Evolutionary conservation across 2,329 filamentous ascomycete species (phyloP), one percentile per base, ranked within the genome.

Genomic region (Scedosporium apiospermum): DNA sequence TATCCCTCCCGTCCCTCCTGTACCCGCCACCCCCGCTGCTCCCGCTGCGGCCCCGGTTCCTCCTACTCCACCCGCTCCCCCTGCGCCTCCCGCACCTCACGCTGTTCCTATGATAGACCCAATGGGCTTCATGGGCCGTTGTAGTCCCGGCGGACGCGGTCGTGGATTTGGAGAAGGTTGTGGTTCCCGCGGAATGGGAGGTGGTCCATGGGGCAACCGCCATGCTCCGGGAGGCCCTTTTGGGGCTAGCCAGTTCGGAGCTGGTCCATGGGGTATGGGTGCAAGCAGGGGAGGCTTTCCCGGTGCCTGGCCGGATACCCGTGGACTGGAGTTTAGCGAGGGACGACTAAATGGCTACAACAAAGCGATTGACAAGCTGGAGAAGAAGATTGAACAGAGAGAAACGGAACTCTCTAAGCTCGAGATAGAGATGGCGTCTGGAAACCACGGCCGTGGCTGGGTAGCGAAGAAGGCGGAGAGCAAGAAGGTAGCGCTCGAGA

Each of bases 241-340:
- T 7, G 30, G 30, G 9, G 30, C 6, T 34, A 6, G 6, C 7
- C 30, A 9, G 30, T 34, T 34, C 30, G 34, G 34, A 14, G 34
- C 34, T 12, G 34, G 34, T 10, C 57, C 57, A n/a, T 58, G 27
- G 57, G 27, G 57, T 55, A 58, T 23, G 30, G 57, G 2, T 16
- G 58, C 16, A 23, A 44, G 30, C 16, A 53, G 34, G 14, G 21
- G 34, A 23, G n/a, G 14, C 30, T 21, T 41, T 34, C 60, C 74
- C 0, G 74, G 73, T 6, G 70, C 72, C 5, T 76, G 74, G 75
- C 74, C 74, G 6, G 65, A 69, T 21, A 71, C 75, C n/a, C 61
- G 64, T 30, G 66, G 64, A 34, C 65, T 65, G 23, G 65, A 67
- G 34, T 55, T n/a, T 12, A 59, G 55, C 18, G 60, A 62, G 16